phyloP scores from a whole-genome alignment of 2,329 filamentous ascomycete genomes.

The Dothistroma septosporum region DNA sequence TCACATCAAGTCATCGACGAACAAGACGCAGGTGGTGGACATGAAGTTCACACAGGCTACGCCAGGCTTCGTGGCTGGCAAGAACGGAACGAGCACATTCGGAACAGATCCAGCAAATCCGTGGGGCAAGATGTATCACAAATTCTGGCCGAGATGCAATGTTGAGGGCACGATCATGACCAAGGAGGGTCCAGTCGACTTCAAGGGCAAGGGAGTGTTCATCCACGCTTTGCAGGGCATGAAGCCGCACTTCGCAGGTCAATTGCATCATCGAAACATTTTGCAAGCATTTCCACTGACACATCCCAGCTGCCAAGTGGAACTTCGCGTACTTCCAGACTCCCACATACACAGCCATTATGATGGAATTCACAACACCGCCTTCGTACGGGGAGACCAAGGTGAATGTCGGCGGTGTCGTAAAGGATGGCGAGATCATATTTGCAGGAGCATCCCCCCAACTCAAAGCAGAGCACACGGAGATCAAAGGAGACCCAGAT shows the following conservation, averaged over 20 bases:
- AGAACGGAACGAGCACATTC: slow-evolving; percentile 76
- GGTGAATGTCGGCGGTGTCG: slow-evolving; percentile 78
- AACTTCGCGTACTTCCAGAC: slow-evolving; percentile 92
- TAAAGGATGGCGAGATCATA: slow-evolving; percentile 75
- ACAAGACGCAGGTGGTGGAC: slow-evolving; percentile 77
- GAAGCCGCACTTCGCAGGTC: slow-evolving; percentile 95
- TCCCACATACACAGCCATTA: slow-evolving; percentile 75
- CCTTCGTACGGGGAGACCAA: slow-evolving; percentile 83
- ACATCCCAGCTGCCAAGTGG: slow-evolving; percentile 68
- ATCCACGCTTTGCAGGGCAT: slow-evolving; percentile 89
- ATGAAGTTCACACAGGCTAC: slow-evolving; percentile 70
- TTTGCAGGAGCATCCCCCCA: slow-evolving; percentile 63
- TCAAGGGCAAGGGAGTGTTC: slow-evolving; percentile 75
- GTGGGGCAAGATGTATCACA: slow-evolving; percentile 89
- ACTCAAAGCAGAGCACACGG: slow-evolving; percentile 64
- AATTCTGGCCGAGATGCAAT: slow-evolving; percentile 86
- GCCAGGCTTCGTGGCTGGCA: slow-evolving; percentile 80
- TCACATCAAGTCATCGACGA: slow-evolving; percentile 84
- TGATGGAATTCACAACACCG: slow-evolving; percentile 97
- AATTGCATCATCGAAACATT: slow-evolving; percentile 22
- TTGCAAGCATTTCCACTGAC: slow-evolving; percentile 6
- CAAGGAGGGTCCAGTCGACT: slow-evolving; percentile 72
- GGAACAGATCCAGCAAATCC: slow-evolving; percentile 81
- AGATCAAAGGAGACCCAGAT: slow-evolving; percentile 65
- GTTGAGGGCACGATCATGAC: slow-evolving; percentile 82